A percentile compares a stretch with the other conserved stretches of the same genome.
Conservation (phyloP, 345 rosid species). For the Populus euphratica region DNA sequence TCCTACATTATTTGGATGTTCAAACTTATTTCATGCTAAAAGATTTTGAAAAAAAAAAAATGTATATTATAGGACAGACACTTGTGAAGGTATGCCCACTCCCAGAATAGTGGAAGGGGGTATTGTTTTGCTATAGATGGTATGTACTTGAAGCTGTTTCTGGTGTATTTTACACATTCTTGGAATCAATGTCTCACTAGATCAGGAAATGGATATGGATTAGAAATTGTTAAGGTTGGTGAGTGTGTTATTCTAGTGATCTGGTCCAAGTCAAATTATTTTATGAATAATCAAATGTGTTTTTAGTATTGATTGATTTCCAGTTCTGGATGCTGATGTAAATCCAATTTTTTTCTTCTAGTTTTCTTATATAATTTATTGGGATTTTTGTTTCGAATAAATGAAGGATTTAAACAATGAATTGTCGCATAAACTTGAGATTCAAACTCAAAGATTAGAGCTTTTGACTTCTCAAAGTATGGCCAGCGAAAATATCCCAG, state of each 20-base stretch:
- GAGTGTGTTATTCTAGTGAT: background rate
- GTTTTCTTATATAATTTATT: background rate
- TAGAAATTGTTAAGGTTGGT: background rate
- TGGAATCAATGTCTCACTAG: background rate
- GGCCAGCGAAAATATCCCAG: constrained; percentile 45
- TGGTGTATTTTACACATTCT: too few relatives aligned
- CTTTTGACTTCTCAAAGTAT: constrained; percentile 80
- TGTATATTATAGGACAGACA: background rate
- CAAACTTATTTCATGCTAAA: background rate
- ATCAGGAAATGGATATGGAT: background rate
- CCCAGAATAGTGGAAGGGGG: background rate
- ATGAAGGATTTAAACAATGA: constrained; percentile 82
- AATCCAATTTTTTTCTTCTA: background rate
- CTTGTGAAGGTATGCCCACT: background rate
- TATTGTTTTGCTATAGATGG: background rate
- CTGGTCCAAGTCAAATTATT: too few relatives aligned
- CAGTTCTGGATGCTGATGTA: background rate
- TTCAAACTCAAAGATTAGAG: constrained; percentile 92
- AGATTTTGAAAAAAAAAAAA: background rate
- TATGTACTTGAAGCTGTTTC: too few relatives aligned
- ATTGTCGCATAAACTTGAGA: constrained; percentile 77
- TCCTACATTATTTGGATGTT: background rate
- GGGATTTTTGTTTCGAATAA: constrained; percentile 9
- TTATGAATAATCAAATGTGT: background rate
- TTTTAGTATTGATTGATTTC: background rate